Base-by-base conservation (phyloP, 2,329 filamentous ascomycete species). In the Pseudocercospora crystallina region DNA sequence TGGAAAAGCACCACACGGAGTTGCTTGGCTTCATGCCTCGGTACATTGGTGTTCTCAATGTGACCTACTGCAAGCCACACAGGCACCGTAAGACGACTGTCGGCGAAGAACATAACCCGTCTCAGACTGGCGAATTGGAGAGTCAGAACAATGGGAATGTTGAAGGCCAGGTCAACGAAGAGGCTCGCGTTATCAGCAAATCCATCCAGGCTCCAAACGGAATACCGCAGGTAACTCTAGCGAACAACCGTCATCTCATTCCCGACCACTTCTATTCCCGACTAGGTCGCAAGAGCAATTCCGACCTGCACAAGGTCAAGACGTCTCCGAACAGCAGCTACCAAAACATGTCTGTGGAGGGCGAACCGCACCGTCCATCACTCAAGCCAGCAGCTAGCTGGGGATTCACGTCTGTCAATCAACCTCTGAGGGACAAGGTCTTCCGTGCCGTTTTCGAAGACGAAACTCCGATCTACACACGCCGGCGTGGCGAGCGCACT, bases 31-130 rank as follows among this genome's bases (percentile, higher is more conserved):
- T 97, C 68, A 78, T 99, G 58, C 94, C 94, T 58, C 90, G 91
- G 67, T 97, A 99, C 64, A 97, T 99, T 63, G 94, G 94, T 56
- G 94, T 99, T 36, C 75, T 99, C 43, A 97, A 96, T 69, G 92
- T 96, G 14, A 96, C 90, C 0, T 96, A 95, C 68, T 89, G 90
- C 43, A 96, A 95, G 68, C 89, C 90, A 48, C 84, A 76, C 45
- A 72, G 74, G 53, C 81, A 78, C 65, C 68, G 69, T 20, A 69
- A 70, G 38, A 69, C 70, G 46, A 68, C 64, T 13, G 59, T 53
- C 11, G 63, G 67, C 32, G 69, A 72, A 15, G 67, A 53, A 20
- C 40, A 47, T 60, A n/a, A 69, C 68, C 12, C 35, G 54, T 31
- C 65, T 9, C 36, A 32, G n/a, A 20, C 10, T 3, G 32, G 42